A percentile compares a stretch with the other conserved stretches of the same genome.
phyloP scores from a whole-genome alignment of 1,284 basidiomycete species.

The Apiotrichum gracile region DNA sequence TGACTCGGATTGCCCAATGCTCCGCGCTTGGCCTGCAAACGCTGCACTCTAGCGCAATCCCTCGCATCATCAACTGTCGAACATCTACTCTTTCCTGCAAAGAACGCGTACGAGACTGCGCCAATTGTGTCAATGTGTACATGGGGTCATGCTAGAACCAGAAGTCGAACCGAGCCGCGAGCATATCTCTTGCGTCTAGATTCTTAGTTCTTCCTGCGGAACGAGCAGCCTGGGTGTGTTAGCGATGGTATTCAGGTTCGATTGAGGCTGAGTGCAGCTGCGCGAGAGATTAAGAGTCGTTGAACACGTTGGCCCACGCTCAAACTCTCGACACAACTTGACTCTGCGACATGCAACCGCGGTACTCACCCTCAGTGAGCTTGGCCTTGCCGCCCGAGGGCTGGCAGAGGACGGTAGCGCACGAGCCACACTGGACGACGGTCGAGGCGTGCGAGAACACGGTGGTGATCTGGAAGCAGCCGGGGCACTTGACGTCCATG shows the following conservation, averaged over 20 bases:
- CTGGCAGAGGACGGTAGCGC: constrained; percentile 93
- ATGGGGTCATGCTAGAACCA: constrained; percentile 23
- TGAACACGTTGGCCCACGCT: no score
- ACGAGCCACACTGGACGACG: constrained; percentile 68
- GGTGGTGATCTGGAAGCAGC: constrained; percentile 56
- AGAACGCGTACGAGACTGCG: background rate
- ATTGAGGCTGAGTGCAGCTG: no score
- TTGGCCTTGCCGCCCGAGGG: constrained; percentile 98
- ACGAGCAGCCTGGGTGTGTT: constrained; percentile 47
- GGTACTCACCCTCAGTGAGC: constrained; percentile 84
- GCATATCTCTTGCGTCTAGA: constrained; percentile 15
- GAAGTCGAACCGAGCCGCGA: constrained; percentile 12
- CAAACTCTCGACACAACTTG: no score
- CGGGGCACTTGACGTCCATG: constrained; percentile 99
- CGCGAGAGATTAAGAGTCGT: no score
- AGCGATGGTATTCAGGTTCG: no score
- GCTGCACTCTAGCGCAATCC: background rate
- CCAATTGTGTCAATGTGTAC: constrained; percentile 21
- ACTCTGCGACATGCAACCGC: background rate
- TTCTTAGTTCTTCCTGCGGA: constrained; percentile 48
- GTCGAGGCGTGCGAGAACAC: constrained; percentile 52
- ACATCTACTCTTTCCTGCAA: background rate
- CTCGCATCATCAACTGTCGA: background rate
- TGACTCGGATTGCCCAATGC: no score
- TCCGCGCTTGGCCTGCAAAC: no score